These are phyloP conservation scores for Rachicladosporium sp. DNA, from an alignment of 2,329 filamentous ascomycete genomes.

Conservation along the genomic window DNA sequence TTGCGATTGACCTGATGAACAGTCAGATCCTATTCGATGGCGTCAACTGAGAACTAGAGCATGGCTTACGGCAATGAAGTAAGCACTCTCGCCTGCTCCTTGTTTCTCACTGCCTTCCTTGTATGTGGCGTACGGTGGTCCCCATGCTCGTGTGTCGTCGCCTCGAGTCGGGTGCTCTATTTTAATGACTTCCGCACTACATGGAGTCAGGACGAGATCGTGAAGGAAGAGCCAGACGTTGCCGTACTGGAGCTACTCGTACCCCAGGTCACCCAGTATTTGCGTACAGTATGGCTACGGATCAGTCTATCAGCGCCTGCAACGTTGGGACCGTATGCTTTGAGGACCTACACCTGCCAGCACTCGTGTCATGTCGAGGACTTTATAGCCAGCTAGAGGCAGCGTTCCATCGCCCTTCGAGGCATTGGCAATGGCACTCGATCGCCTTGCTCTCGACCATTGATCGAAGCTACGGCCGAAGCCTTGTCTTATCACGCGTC, in stretches of 20 bases:
- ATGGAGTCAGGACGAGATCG: not conserved
- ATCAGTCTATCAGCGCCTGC: no score
- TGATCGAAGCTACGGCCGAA: no score
- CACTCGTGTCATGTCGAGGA: slow-evolving; percentile 94
- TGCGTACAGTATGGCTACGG: slow-evolving; percentile 88
- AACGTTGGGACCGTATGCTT: not conserved
- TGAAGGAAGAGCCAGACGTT: not conserved
- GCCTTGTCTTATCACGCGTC: no score
- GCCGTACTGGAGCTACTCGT: slow-evolving; percentile 26
- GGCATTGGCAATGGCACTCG: no score
- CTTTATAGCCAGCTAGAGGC: slow-evolving; percentile 73
- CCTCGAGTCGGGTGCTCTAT: slow-evolving; percentile 84
- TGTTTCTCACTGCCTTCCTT: slow-evolving; percentile 34
- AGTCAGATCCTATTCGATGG: not conserved
- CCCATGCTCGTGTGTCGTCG: slow-evolving; percentile 94
- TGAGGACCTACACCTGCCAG: slow-evolving; percentile 60
- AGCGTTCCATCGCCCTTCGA: slow-evolving; percentile 27
- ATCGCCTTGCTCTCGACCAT: no score
- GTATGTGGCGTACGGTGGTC: slow-evolving; percentile 82
- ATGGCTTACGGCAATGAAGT: slow-evolving; percentile 67
- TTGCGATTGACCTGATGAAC: slow-evolving; percentile 78
- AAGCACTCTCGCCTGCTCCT: slow-evolving; percentile 83
- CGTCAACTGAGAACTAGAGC: not conserved
- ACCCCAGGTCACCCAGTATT: slow-evolving; percentile 93
- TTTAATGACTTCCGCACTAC: slow-evolving; percentile 89